Base-by-base conservation (phyloP, 2,329 filamentous ascomycete species). In the Nemania bipapillata region DNA sequence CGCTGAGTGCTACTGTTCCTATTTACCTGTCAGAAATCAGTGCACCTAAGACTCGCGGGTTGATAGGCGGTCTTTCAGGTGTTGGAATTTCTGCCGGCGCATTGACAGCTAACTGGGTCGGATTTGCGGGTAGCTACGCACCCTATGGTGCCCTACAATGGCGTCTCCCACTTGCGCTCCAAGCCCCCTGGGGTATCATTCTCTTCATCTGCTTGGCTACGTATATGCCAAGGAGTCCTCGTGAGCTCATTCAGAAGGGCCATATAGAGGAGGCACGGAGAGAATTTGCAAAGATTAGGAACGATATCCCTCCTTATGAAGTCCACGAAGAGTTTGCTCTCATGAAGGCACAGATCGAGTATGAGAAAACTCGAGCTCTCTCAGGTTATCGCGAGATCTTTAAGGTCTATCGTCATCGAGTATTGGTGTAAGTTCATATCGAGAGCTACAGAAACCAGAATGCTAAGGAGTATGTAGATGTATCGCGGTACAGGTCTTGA, bases 401-500 rank as follows among this genome's bases (percentile, higher is more conserved):
- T 64, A 79, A 72, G 52, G 73, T 87, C 6, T 88, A 85, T 71
- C 79, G 85, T 15, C 85, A 83, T 66, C 81, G 86, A 26, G 85
- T 82, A 6, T 70, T 87, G 56, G 85, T 85, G 76, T 71, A 55
- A 53, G 65, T 61, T 2, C 20, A 20, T 26, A 28, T 50, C 9
- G 2, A 17, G n/a, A 1, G 5, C 50, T 3, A 3, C 20, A 17
- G 32, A 30, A 47, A 20, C 17, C 17, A 22, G 12, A 28, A 47
- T 37, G 12, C 28, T 63, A 28, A 63, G 8, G 4, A 24, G 3
- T 20, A 57, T 35, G 22, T 28, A 70, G 65, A 15, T 85, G 83
- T 0, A 85, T 88, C 72, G 83, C 83, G 2, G 86, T 87, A 2
- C 86, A 88, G 76, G 87, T 85, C 2, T 86, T 88, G 83, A 88